Evolutionary conservation across 257 asterid genomes (phyloP), one percentile per base, ranked within the genome.

Genomic region (Coffea eugenioides): DNA sequence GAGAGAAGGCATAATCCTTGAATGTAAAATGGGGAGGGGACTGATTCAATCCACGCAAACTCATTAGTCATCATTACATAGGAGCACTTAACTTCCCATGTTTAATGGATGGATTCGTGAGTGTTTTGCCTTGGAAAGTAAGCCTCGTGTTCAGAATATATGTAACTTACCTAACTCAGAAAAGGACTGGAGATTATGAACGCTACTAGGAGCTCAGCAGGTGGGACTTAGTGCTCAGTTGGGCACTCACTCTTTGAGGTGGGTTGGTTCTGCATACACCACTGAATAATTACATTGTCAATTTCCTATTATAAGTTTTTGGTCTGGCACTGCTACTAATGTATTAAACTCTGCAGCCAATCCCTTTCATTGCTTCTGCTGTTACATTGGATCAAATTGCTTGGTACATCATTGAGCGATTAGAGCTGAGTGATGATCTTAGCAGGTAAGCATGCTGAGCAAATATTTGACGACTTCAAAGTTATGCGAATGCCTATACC

Each of bases 91-190:
- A 66, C 43, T 31, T 31, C 45, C 43, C 0, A 27, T 46, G 59
- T 14, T n/a, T 13, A 15, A 8, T 25, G 62, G 49, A 76, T 46
- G 21, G 13, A 75, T 75, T 62, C 64, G 1, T 76, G 51, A 45
- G 36, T 8, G 6, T 57, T 23, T 57, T 21, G 10, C 36, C 4
- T 77, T 77, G 66, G 68, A 52, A 62, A 48, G 36, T 39, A 39
- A 56, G 59, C 76, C 31, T 69, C 27, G 46, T 4, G 77, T 59
- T 21, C 23, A 23, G 11, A 69, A 20, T 56, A 14, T 43, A 36
- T 31, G 34, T 15, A 72, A 61, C 18, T 66, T 73, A 72, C 82
- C 78, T 61, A 79, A 79, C 82, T 6, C 0, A 18, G 82, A 79
- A 79, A 79, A 45, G 52, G 65, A 79, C 78, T 13, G 6, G 14